phyloP scores from a whole-genome alignment of 371 early-diverging fungal species.

The Apophysomyces ossiformis region DNA sequence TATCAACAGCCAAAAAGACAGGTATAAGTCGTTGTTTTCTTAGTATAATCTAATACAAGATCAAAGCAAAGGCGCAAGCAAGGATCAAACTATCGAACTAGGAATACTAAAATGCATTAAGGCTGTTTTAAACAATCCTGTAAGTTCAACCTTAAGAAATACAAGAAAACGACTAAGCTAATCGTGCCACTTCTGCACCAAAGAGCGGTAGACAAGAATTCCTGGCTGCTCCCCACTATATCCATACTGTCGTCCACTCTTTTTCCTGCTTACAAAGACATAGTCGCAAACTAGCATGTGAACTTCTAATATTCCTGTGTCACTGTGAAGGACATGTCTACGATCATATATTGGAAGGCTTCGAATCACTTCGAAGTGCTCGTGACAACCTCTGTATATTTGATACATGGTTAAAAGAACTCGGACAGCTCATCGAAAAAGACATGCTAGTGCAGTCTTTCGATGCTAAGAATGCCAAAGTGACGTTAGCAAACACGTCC shows the following conservation, averaged over 20 bases:
- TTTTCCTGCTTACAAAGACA: conserved; percentile 71
- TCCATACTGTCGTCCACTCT: conserved; percentile 71
- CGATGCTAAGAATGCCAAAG: conserved; percentile 64
- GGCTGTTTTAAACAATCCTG: conserved; percentile 66
- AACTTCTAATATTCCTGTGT: conserved; percentile 76
- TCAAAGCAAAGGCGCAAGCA: neutral
- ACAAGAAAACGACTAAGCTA: neutral
- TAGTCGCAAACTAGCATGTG: conserved; percentile 72
- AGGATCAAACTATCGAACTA: conserved; percentile 56
- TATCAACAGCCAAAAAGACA: conserved; percentile 36
- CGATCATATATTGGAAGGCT: conserved; percentile 57
- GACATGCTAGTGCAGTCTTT: conserved; percentile 68
- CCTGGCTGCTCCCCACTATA: conserved; percentile 61
- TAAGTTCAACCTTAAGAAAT: conserved; percentile 16
- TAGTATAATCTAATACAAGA: too few relatives aligned
- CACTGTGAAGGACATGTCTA: conserved; percentile 77
- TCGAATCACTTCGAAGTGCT: conserved; percentile 53
- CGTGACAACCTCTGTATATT: conserved; percentile 61
- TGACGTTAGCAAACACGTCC: conserved; percentile 53
- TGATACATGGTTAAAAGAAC: conserved; percentile 76
- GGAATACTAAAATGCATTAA: conserved; percentile 79
- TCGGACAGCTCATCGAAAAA: conserved; percentile 72
- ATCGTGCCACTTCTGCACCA: neutral
- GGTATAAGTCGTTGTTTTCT: neutral
- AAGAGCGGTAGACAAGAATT: conserved; percentile 79